Conservation (phyloP, 352 stramenopile species). For the Phytopythium boreale region DNA sequence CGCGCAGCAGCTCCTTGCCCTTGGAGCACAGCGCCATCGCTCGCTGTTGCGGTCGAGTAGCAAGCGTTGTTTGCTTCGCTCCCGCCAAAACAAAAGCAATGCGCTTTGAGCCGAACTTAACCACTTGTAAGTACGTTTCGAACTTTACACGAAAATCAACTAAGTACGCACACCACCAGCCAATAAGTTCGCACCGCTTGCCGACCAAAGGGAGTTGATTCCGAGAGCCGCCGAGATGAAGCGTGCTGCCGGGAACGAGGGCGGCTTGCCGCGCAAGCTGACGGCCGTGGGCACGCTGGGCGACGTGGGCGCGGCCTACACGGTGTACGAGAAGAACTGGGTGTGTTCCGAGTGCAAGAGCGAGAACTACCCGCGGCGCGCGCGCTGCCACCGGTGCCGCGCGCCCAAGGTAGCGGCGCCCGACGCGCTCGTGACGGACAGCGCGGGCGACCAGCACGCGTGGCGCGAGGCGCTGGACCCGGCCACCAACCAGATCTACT, state of each 20-base stretch:
- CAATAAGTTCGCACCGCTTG: neutral
- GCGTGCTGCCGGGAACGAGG: neutral
- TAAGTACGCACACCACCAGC: neutral
- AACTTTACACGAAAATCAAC: neutral
- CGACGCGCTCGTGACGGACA: constrained; percentile 57
- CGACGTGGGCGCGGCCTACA: constrained; percentile 81
- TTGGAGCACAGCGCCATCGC: constrained; percentile 75
- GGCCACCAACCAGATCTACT: constrained; percentile 90
- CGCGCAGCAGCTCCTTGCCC: constrained; percentile 82
- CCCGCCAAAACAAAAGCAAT: constrained; percentile 14
- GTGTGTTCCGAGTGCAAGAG: constrained; percentile 75
- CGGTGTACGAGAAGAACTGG: constrained; percentile 91
- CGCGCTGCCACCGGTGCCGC: constrained; percentile 81
- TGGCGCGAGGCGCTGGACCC: constrained; percentile 92
- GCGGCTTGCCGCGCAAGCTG: constrained; percentile 46
- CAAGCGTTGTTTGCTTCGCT: neutral
- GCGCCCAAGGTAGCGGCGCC: constrained; percentile 63
- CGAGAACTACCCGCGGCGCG: constrained; percentile 82
- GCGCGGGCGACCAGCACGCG: constrained; percentile 41
- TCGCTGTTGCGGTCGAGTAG: neutral
- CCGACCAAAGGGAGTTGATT: neutral
- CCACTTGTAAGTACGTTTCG: neutral
- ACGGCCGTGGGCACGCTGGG: constrained; percentile 81
- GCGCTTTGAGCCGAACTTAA: constrained; percentile 2
- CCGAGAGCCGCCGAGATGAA: neutral